These are phyloP conservation scores for Cenchrus americanus DNA, from an alignment of 176 grass and related monocot genomes.

Conservation along the genomic window DNA sequence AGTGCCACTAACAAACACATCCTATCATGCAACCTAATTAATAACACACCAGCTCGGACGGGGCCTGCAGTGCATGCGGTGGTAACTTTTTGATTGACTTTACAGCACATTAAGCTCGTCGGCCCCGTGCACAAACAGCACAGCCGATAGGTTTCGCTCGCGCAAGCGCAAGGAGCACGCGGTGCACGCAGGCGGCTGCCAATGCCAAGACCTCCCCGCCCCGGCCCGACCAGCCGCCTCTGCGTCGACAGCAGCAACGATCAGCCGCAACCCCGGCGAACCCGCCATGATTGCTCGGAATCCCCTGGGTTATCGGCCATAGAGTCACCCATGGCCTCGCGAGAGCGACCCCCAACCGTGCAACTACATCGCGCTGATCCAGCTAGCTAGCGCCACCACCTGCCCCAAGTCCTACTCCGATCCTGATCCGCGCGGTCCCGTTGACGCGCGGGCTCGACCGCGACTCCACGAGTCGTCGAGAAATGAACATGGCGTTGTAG, in stretches of 20 bases:
- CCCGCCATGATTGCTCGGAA: not conserved
- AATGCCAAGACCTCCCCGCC: not conserved
- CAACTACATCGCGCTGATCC: slow-evolving; percentile 25
- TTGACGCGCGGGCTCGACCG: not conserved
- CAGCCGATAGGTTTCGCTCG: too few species aligned
- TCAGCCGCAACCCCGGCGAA: not conserved
- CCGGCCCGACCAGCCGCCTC: not conserved
- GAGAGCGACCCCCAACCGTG: slow-evolving; percentile 28
- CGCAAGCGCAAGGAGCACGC: not conserved
- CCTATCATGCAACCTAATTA: not conserved
- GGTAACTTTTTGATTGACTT: too few species aligned
- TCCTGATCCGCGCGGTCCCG: not conserved
- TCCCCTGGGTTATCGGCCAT: not conserved
- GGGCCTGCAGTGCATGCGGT: too few species aligned
- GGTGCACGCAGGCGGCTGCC: not conserved
- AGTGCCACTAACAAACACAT: not conserved
- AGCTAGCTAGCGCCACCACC: not conserved
- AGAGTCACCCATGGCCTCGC: not conserved
- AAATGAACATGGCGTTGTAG: not conserved
- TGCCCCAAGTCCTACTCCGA: not conserved
- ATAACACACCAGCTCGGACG: not conserved
- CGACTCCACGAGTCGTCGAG: not conserved
- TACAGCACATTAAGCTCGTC: too few species aligned
- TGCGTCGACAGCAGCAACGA: slow-evolving; percentile 5
- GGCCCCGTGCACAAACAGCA: too few species aligned